Evolutionary conservation across 2,329 filamentous ascomycete species (phyloP).

Genomic region (Paecilomyces sp.): DNA sequence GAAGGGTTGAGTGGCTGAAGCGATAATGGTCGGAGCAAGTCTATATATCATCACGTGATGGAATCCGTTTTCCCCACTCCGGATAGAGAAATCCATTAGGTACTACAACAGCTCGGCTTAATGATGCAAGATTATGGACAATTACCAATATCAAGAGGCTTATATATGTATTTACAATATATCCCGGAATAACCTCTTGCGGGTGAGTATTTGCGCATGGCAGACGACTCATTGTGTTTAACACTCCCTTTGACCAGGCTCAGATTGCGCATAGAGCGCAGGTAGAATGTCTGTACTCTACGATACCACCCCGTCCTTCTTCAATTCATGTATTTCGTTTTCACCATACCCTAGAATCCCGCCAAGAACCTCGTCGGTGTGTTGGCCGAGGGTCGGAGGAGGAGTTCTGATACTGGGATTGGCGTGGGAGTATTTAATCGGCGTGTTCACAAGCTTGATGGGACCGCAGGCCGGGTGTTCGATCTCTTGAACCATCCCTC

Average conservation of each 20-base stretch:
- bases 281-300: slow-evolving; percentile 20
- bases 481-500: slow-evolving; percentile 84
- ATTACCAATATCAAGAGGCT: background rate
- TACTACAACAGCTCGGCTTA: background rate
- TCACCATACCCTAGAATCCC: slow-evolving; percentile 56
- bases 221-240: background rate
- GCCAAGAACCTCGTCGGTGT: slow-evolving; percentile 69
- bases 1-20: background rate
- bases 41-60: slow-evolving; percentile 24
- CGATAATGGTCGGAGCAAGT: slow-evolving; percentile 11
- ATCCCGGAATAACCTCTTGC: background rate
- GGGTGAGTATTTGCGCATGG: background rate
- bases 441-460: slow-evolving; percentile 86
- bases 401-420: slow-evolving; percentile 67
- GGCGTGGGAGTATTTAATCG: slow-evolving; percentile 86
- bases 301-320: slow-evolving; percentile 59
- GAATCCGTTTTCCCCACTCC: slow-evolving; percentile 4
- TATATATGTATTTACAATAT: background rate
- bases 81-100: background rate
- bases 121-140: background rate
- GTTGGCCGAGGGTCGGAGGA: slow-evolving; percentile 80
- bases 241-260: background rate
- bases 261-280: background rate
- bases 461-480: slow-evolving; percentile 76
- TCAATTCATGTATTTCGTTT: slow-evolving; percentile 56